Conservation (phyloP, 192 early-diverging fungal genomes). For the Coemansia aciculifera region DNA sequence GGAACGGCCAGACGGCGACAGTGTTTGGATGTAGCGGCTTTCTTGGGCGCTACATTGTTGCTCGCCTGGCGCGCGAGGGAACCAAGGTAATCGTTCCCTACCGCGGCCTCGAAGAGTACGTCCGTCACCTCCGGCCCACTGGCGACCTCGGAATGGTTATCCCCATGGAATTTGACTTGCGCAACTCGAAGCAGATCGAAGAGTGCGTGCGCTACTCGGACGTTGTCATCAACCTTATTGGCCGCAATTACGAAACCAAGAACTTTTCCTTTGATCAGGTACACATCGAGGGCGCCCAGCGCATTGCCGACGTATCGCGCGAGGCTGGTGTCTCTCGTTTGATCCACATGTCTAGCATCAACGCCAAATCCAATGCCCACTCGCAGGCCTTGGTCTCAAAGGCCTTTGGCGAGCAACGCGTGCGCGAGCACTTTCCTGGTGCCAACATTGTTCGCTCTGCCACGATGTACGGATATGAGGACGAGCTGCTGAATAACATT, state of each 20-base stretch:
- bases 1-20: conserved; percentile 85
- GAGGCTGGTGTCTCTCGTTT: conserved; percentile 82
- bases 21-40: conserved; percentile 97
- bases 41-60: conserved; percentile 90
- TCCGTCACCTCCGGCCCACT: conserved; percentile 85
- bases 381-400: conserved; percentile 84
- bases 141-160: conserved; percentile 95
- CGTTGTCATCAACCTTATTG: conserved; percentile 93
- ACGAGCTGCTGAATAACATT: conserved; percentile 89
- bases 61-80: conserved; percentile 87
- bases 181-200: conserved; percentile 79
- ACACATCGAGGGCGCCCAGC: conserved; percentile 80
- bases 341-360: conserved; percentile 87
- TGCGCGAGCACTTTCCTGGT: conserved; percentile 85
- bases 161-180: conserved; percentile 86
- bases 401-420: conserved; percentile 89
- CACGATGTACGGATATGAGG: conserved; percentile 88
- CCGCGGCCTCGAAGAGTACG: conserved; percentile 81
- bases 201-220: conserved; percentile 91
- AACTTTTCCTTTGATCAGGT: conserved; percentile 88
- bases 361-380: conserved; percentile 71
- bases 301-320: conserved; percentile 73
- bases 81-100: conserved; percentile 90
- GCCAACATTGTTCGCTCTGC: conserved; percentile 92
- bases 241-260: conserved; percentile 88